A percentile compares a stretch with the other conserved stretches of the same genome.
phyloP scores from a whole-genome alignment of 257 asterid species.

The Solanum lycopersicoides region DNA sequence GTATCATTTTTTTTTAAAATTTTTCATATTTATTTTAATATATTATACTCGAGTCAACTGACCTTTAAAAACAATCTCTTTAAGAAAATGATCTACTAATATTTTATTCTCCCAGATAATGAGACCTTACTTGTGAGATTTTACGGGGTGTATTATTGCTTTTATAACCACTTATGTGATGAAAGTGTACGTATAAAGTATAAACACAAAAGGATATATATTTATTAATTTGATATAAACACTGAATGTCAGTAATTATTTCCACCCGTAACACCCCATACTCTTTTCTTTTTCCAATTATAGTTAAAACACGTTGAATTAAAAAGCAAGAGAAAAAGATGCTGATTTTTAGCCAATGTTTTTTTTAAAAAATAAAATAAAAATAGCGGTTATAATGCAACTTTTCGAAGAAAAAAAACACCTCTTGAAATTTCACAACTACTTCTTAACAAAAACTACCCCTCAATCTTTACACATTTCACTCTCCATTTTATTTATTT shows the following conservation, averaged over 20 bases:
- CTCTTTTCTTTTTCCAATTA: background rate
- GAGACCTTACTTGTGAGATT: background rate
- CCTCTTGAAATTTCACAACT: background rate
- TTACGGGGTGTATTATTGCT: background rate
- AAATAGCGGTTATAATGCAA: background rate
- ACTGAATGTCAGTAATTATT: background rate
- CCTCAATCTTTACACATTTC: background rate
- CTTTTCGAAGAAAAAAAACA: background rate
- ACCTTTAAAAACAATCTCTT: background rate
- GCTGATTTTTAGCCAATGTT: background rate
- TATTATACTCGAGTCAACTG: background rate
- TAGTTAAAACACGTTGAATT: background rate
- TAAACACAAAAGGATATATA: background rate
- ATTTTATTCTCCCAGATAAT: no score
- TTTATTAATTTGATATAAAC: background rate
- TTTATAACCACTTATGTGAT: background rate
- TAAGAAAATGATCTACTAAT: background rate
- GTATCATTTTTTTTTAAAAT: background rate
- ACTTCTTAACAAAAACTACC: background rate
- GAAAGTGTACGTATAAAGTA: background rate
- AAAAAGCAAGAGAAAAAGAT: background rate
- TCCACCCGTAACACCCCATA: background rate
- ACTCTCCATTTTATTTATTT: background rate
- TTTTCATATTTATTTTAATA: background rate
- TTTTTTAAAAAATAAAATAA: background rate